Evolutionary conservation across 345 rosid species (phyloP), one percentile per base, ranked within the genome.

Genomic region (Murraya koenigii): DNA sequence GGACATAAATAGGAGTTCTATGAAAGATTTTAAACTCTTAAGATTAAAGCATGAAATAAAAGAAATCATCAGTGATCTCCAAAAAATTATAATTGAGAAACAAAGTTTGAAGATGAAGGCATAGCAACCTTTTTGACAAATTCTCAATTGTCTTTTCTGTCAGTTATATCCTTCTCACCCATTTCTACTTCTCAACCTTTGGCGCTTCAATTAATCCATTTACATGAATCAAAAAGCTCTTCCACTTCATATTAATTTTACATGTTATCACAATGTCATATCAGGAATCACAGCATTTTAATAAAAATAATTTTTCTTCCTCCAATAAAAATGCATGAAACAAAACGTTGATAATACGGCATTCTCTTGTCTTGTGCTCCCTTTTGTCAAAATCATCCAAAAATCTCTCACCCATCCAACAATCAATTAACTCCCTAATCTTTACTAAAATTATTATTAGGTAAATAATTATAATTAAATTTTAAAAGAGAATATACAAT

Each of bases 211-310:
- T 38, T 32, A 77, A 64, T 13, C 58, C 67, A 22, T 76, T 72
- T 6, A 76, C 64, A 41, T 62, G 20, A 9, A 84, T 83, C 2
- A 59, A 17, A 55, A 64, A 76, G 33, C 58, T 61, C 32, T 76
- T 30, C 47, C 83, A 54, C 4, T 69, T 35, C 55, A 26, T 41
- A 6, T 82, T 72, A 25, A 20, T 26, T 7, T 67, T 28, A 15
- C 61, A 28, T 1, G 66, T 72, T 41, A 87, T 41, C 85, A 84
- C 9, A 89, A 61, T 9, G 78, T 68, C 82, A 84, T 75, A 19
- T 87, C 90, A 1, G 84, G 86, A 10, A 87, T 60, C 61, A 89
- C 60, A 55, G 91, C 89, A 88, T 82, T 58, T 80, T 83, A 2
- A 85, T 80, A 39, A 13, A 7, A 2, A 33, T 10, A 75, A 69